phyloP scores from a whole-genome alignment of 176 grass and related monocot species.

The Coix lacrymajobi region DNA sequence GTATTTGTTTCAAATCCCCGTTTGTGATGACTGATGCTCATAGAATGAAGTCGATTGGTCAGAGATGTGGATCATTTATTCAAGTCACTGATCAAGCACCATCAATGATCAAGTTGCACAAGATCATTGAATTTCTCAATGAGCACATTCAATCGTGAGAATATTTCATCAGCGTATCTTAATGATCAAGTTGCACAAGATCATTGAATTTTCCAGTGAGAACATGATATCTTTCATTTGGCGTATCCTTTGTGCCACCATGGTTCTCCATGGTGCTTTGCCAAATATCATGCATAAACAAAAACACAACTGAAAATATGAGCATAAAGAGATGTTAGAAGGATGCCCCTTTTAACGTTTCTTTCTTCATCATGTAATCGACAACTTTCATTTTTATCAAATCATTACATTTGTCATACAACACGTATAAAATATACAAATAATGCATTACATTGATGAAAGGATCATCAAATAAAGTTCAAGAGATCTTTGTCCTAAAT shows the following conservation, averaged over 20 bases:
- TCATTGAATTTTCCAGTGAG: background rate
- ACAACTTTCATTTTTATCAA: background rate
- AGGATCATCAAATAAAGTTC: background rate
- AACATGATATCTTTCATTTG: background rate
- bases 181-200: too few species aligned
- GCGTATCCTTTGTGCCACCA: background rate
- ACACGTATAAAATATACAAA: background rate
- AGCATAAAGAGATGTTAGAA: background rate
- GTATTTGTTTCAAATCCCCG: too few species aligned
- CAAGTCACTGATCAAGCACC: too few species aligned
- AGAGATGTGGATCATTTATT: too few species aligned
- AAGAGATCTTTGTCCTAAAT: background rate
- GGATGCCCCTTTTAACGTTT: background rate
- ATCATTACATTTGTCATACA: background rate
- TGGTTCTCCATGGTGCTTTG: background rate
- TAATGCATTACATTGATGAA: background rate
- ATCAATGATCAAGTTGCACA: too few species aligned
- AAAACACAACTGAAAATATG: background rate
- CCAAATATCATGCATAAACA: background rate
- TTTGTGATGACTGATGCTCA: too few species aligned
- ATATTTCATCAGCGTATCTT: too few species aligned
- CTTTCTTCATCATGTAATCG: background rate
- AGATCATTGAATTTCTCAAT: too few species aligned
- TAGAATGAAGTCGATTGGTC: too few species aligned
- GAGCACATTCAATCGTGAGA: too few species aligned